Evolutionary conservation across 129 eudicot species (phyloP), one percentile per base, ranked within the genome.

Genomic region (Centella asiatica): DNA sequence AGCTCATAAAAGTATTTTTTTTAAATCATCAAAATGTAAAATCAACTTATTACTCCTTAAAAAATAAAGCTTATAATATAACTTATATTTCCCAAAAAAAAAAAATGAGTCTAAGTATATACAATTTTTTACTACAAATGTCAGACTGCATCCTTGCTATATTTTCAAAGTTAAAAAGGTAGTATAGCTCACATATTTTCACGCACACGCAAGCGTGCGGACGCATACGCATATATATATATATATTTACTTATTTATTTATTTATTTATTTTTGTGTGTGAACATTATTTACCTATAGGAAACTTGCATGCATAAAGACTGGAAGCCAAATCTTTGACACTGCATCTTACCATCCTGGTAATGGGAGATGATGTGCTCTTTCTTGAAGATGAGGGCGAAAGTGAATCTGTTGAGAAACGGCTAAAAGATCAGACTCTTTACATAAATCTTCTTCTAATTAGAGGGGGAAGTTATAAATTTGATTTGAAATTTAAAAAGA

Each of bases 261-360:
- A 10, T 52, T 9, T 8, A 51, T 24, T 18, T 12, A 49, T 49
- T 1, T 17, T 15, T 17, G 19, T 4, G 22, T 49, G 6, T 5
- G 1, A 0, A 24, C 15, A 1, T 15, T 54, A 37, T 55, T 33
- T 56, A 56, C 62, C 62, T 56, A 56, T 28, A 22, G 26, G 27
- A 32, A 56, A 2, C 18, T 42, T n/a, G 42, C 62, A 56, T 56
- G 62, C 40, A 56, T 56, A 56, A 10, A 56, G 40, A 31, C 15
- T 31, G 62, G 62, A 56, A 2, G 62, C 44, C 2, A 36, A 31
- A 32, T 56, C 44, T 56, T 31, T 56, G 22, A 56, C 44, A 10
- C 15, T 31, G 42, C 44, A 32, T 56, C n/a, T 56, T 0, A 56
- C 42, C 42, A 37, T 37, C 42, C 42, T 37, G 8, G 42, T 37